phyloP scores from a whole-genome alignment of 2,329 filamentous ascomycete genomes.

The Botrytis fabae region DNA sequence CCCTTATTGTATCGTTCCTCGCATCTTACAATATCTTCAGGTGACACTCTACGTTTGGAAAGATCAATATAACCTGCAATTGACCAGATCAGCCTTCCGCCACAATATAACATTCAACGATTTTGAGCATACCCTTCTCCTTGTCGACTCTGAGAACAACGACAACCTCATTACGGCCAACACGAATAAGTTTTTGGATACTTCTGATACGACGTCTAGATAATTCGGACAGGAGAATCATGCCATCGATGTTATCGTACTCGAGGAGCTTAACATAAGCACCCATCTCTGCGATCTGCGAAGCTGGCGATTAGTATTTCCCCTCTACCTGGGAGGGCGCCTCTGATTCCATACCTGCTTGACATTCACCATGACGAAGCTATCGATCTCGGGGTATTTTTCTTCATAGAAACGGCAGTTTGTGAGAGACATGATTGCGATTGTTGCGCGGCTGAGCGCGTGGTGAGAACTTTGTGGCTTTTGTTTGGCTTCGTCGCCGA shows the following conservation, averaged over 20 bases:
- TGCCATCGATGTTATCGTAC: constrained; percentile 99
- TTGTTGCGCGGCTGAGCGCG: constrained; percentile 34
- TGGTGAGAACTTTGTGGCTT: constrained; percentile 16
- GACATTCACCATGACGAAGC: constrained; percentile 99
- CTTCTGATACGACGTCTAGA: constrained; percentile 96
- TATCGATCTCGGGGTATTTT: constrained; percentile 97
- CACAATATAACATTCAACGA: not conserved
- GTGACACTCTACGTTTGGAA: constrained; percentile 95
- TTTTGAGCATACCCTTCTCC: constrained; percentile 73
- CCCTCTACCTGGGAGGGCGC: not conserved
- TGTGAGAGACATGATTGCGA: constrained; percentile 84
- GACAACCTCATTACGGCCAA: constrained; percentile 97
- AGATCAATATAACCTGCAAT: constrained; percentile 86
- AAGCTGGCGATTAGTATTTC: constrained; percentile 21
- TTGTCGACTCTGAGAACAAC: constrained; percentile 98
- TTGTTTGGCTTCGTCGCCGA: constrained; percentile 21
- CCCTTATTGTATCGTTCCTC: constrained; percentile 99
- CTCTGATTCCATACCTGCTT: constrained; percentile 69
- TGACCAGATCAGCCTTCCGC: not conserved
- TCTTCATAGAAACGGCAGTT: constrained; percentile 98
- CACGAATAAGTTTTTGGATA: constrained; percentile 98
- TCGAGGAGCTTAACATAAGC: constrained; percentile 99
- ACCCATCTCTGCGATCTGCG: constrained; percentile 97
- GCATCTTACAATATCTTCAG: constrained; percentile 97
- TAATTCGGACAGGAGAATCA: constrained; percentile 97